These are phyloP conservation scores for Cucumis hystrix DNA, from an alignment of 306 rosid genomes.

Conservation along the genomic window DNA sequence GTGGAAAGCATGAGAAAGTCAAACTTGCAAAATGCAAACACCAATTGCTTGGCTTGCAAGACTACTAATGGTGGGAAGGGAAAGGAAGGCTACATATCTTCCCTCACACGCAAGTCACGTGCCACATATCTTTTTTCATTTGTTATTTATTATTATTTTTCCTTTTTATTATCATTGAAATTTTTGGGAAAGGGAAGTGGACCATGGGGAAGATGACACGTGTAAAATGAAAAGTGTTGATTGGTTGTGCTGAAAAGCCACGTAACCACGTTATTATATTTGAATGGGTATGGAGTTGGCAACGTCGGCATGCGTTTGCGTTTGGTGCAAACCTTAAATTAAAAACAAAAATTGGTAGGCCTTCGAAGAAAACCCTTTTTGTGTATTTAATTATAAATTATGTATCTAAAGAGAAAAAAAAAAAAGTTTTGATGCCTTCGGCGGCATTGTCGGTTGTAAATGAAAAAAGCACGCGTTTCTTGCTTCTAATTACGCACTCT, in stretches of 20 bases:
- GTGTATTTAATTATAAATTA: not conserved
- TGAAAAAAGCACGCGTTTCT: too few relatives aligned
- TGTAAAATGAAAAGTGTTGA: not conserved
- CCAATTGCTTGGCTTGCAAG: conserved; percentile 3
- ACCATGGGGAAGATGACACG: not conserved
- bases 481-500: too few relatives aligned
- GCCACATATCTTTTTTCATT: not conserved
- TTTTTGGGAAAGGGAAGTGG: not conserved
- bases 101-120: conserved; percentile 6
- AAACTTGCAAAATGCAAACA: not conserved
- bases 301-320: not conserved
- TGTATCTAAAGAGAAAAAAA: not conserved
- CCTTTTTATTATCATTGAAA: not conserved
- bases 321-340: not conserved
- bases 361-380: not conserved
- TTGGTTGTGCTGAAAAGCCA: not conserved
- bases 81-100: not conserved
- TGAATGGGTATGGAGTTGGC: not conserved
- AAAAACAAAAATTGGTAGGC: not conserved
- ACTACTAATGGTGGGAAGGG: not conserved
- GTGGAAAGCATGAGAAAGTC: not conserved
- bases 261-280: not conserved
- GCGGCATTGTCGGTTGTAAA: too few relatives aligned
- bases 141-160: not conserved
- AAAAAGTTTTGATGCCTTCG: not conserved